Percentiles rank a stretch among this genome's conserved stretches.
These are phyloP conservation scores for Stipa capillata DNA, from an alignment of 176 grass and related monocot species.

Conservation along the genomic window DNA sequence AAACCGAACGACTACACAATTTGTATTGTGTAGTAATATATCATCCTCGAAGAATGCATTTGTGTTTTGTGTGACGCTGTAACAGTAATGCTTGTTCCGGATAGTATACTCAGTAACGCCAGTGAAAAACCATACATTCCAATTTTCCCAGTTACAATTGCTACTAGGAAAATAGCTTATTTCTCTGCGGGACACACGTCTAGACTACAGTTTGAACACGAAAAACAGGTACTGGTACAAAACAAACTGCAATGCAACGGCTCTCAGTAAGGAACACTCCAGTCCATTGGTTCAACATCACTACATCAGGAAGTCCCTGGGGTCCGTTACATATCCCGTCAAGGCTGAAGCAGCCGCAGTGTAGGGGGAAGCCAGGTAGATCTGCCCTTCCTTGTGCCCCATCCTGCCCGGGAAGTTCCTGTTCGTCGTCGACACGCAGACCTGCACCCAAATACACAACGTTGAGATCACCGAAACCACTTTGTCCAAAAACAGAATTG, in stretches of 20 bases:
- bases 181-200: neutral
- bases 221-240: neutral
- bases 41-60: neutral
- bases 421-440: conserved; percentile 93
- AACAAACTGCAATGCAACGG: neutral
- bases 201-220: neutral
- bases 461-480: neutral
- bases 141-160: neutral
- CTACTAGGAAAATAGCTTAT: conserved; percentile 1
- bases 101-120: neutral
- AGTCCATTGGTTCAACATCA: neutral
- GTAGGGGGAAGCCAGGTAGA: conserved; percentile 89
- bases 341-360: conserved; percentile 69
- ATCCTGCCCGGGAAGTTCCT: conserved; percentile 95
- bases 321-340: conserved; percentile 83
- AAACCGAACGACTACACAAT: too few species aligned
- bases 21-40: too few species aligned
- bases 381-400: conserved; percentile 95
- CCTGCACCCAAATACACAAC: conserved; percentile 31
- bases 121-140: neutral
- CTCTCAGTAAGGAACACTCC: neutral
- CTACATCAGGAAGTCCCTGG: conserved; percentile 66
- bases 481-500: neutral
- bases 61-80: neutral
- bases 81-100: neutral